Evolutionary conservation across 2,329 filamentous ascomycete genomes (phyloP).

Genomic region (Ophiostoma sp.): DNA sequence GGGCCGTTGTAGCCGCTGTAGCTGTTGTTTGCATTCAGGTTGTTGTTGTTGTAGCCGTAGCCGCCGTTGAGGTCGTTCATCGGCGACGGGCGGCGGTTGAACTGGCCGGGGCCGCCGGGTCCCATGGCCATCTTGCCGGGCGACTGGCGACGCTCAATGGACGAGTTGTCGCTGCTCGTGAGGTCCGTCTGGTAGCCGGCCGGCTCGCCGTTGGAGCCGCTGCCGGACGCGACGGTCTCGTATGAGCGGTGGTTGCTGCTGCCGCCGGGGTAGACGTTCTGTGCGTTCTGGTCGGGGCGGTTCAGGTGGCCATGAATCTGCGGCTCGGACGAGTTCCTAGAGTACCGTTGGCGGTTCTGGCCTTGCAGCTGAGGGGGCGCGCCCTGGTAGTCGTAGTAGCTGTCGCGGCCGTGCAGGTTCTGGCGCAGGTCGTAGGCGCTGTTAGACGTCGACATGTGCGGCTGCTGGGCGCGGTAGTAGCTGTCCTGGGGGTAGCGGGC

Average conservation of each 20-base stretch:
- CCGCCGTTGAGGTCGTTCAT: slow-evolving; percentile 13
- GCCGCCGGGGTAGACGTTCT: slow-evolving; percentile 12
- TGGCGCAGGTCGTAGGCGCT: slow-evolving; percentile 39
- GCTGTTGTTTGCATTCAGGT: slow-evolving; percentile 14
- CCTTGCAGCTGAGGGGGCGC: slow-evolving; percentile 19
- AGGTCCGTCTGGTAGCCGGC: slow-evolving; percentile 80
- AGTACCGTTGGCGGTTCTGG: slow-evolving; percentile 32
- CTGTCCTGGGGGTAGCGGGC: slow-evolving; percentile 48
- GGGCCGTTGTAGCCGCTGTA: slow-evolving; percentile 14
- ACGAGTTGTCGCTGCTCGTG: slow-evolving; percentile 84
- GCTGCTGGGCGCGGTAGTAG: slow-evolving; percentile 45
- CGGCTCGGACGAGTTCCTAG: slow-evolving; percentile 41
- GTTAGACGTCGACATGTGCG: slow-evolving; percentile 31
- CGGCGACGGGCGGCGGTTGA: slow-evolving; percentile 11
- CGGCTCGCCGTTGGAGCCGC: slow-evolving; percentile 66
- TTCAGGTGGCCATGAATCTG: slow-evolving; percentile 35
- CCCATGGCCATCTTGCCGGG: slow-evolving; percentile 28
- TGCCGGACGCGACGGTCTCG: slow-evolving; percentile 78
- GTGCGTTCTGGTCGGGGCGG: slow-evolving; percentile 36
- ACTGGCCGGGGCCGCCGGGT: background rate
- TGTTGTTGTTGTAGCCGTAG: slow-evolving; percentile 25
- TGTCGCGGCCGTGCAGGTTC: slow-evolving; percentile 34
- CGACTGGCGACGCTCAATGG: slow-evolving; percentile 58
- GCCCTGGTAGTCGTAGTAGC: slow-evolving; percentile 42
- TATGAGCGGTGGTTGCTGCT: slow-evolving; percentile 66